These are phyloP conservation scores for Beauveria medogensis DNA, from an alignment of 2,329 filamentous ascomycete genomes.

Conservation along the genomic window DNA sequence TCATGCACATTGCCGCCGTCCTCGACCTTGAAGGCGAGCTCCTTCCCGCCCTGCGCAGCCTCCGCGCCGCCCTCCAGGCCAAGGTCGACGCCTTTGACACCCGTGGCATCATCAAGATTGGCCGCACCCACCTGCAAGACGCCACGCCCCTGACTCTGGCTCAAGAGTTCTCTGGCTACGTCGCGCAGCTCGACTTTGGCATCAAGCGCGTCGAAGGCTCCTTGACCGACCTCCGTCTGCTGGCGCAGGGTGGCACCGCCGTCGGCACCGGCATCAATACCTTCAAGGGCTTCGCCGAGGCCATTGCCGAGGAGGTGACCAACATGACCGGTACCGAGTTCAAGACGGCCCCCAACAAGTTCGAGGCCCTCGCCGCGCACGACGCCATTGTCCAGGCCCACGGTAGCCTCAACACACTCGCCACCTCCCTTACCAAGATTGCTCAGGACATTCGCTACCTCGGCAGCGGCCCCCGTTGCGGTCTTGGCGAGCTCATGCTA, in stretches of 20 bases:
- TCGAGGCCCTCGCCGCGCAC: constrained; percentile 91
- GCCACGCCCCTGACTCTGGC: constrained; percentile 91
- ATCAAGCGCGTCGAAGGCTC: constrained; percentile 78
- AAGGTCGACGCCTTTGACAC: constrained; percentile 83
- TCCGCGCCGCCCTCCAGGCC: constrained; percentile 75
- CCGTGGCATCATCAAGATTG: constrained; percentile 95
- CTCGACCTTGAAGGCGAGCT: constrained; percentile 84
- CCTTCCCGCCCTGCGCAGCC: constrained; percentile 71
- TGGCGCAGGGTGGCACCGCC: constrained; percentile 93
- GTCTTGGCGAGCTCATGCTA: constrained; percentile 83
- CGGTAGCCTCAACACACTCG: constrained; percentile 87
- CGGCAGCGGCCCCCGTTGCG: constrained; percentile 89
- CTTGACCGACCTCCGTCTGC: constrained; percentile 74
- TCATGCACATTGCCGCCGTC: constrained; percentile 98
- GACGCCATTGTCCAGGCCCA: constrained; percentile 93
- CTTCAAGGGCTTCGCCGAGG: constrained; percentile 90
- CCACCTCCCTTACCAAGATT: constrained; percentile 90
- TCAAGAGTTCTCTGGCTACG: constrained; percentile 97
- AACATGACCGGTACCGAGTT: constrained; percentile 92
- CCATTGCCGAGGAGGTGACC: constrained; percentile 80
- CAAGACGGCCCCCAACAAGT: constrained; percentile 97
- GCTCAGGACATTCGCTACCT: constrained; percentile 97
- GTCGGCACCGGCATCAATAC: constrained; percentile 98
- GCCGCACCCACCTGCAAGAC: constrained; percentile 93
- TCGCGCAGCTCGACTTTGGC: constrained; percentile 85